phyloP scores from a whole-genome alignment of 2,329 filamentous ascomycete species.

The Clarireedia hainanense region DNA sequence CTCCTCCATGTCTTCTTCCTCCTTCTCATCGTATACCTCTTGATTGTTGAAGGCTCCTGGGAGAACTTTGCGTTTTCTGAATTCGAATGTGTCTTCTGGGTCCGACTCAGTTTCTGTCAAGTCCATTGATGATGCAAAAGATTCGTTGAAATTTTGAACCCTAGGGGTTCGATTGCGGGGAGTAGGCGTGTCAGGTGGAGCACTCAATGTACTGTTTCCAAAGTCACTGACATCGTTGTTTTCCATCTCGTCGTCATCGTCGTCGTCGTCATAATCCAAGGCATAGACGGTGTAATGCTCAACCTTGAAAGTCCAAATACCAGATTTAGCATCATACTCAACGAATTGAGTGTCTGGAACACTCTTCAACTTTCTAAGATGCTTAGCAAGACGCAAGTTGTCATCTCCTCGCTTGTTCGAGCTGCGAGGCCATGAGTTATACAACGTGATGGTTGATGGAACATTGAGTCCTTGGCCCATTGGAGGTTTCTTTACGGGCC shows the following conservation, averaged over 20 bases:
- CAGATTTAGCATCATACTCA: slow-evolving; percentile 69
- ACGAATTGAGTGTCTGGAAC: slow-evolving; percentile 77
- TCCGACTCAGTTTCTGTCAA: slow-evolving; percentile 27
- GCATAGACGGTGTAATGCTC: slow-evolving; percentile 96
- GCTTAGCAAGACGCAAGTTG: slow-evolving; percentile 66
- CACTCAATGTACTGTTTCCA: slow-evolving; percentile 42
- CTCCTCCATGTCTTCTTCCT: slow-evolving; percentile 45
- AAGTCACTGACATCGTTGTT: slow-evolving; percentile 37
- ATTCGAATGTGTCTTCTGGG: slow-evolving; percentile 30
- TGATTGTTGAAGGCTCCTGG: slow-evolving; percentile 75
- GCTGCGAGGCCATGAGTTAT: slow-evolving; percentile 86
- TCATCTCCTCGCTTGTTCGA: slow-evolving; percentile 54
- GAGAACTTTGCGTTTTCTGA: slow-evolving; percentile 36
- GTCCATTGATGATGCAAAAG: slow-evolving; percentile 33
- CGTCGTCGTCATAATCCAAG: slow-evolving; percentile 67
- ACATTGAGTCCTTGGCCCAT: slow-evolving; percentile 87
- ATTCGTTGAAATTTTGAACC: slow-evolving; percentile 21
- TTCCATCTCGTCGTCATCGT: slow-evolving; percentile 58
- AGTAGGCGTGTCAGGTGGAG: slow-evolving; percentile 36
- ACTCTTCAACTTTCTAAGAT: slow-evolving; percentile 71
- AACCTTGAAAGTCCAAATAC: slow-evolving; percentile 88
- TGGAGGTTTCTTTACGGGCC: slow-evolving; percentile 65
- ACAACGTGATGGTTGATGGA: slow-evolving; percentile 76
- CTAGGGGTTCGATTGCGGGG: slow-evolving; percentile 27
- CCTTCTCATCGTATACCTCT: slow-evolving; percentile 45